These are phyloP conservation scores for Mallotus nudiflorus DNA, from an alignment of 345 rosid genomes.

Conservation along the genomic window DNA sequence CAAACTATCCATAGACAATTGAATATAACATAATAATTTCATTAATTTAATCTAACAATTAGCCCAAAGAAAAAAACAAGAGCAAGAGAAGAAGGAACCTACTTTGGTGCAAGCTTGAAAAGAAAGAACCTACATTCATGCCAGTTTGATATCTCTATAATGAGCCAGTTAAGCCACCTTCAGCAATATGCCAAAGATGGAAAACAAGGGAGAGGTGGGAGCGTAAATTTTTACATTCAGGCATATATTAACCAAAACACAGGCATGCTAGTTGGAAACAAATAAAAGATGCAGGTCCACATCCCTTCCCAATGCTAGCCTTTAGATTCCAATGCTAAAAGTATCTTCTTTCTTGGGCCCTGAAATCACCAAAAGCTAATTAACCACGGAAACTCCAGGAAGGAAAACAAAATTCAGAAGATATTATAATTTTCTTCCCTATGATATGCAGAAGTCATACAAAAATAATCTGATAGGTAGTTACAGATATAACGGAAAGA, in stretches of 20 bases:
- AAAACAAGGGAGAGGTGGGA: background rate
- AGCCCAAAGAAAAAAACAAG: background rate
- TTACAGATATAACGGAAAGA: background rate
- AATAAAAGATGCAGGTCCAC: constrained; percentile 15
- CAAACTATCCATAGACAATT: background rate
- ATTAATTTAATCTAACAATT: background rate
- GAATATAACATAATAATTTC: background rate
- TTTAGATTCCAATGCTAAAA: constrained; percentile 73
- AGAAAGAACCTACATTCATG: constrained; percentile 13
- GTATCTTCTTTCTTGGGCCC: constrained; percentile 99
- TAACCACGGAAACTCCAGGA: background rate
- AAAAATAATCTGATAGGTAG: background rate
- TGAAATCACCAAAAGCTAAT: constrained; percentile 36
- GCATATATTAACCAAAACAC: constrained; percentile 22
- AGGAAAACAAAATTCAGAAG: constrained; percentile 5
- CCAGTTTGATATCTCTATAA: constrained; percentile 4
- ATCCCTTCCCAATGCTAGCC: constrained; percentile 34
- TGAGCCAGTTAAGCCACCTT: constrained; percentile 26
- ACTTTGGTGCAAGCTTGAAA: constrained; percentile 9
- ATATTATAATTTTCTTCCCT: background rate
- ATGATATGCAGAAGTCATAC: background rate
- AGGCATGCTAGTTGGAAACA: constrained; percentile 23
- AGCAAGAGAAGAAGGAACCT: background rate
- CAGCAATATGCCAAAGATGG: too few species aligned
- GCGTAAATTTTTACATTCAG: constrained; percentile 20